phyloP scores from a whole-genome alignment of 2,329 filamentous ascomycete genomes.

The Colletotrichum nymphaeae region DNA sequence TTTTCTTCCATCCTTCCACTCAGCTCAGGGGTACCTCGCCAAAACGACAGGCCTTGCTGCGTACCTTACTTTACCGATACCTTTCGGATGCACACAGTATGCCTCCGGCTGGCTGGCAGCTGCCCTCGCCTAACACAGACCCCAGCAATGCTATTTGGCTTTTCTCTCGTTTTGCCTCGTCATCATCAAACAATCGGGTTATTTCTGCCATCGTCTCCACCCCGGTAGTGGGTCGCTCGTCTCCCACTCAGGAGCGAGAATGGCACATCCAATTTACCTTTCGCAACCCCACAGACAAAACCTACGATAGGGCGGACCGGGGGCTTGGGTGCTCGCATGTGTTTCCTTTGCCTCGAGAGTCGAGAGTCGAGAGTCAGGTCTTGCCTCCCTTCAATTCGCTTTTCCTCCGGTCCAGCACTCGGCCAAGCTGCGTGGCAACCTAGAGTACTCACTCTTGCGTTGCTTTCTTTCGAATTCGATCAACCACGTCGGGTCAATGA shows the following conservation, averaged over 20 bases:
- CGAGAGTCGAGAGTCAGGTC: neutral
- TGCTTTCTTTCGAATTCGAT: neutral
- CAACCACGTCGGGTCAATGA: neutral
- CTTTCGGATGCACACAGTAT: neutral
- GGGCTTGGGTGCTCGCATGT: constrained; percentile 24
- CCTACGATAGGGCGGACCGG: constrained; percentile 33
- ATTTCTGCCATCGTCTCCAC: constrained; percentile 34
- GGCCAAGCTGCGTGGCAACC: neutral
- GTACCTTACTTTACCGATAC: too few relatives aligned
- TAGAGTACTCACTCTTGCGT: neutral
- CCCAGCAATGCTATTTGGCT: constrained; percentile 27
- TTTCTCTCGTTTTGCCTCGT: constrained; percentile 34
- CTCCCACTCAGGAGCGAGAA: constrained; percentile 21
- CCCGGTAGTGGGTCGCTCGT: constrained; percentile 1
- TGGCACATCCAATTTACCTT: constrained; percentile 30
- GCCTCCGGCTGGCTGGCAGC: neutral
- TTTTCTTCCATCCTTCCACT: neutral
- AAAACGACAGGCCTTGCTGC: neutral
- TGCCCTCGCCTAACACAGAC: constrained; percentile 1
- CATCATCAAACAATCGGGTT: constrained; percentile 37
- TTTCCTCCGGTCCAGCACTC: neutral
- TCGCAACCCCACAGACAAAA: constrained; percentile 33
- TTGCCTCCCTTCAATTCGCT: neutral
- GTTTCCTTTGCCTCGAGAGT: constrained; percentile 20
- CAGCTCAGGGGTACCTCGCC: neutral